Evolutionary conservation across 1,284 basidiomycete species (phyloP).

Genomic region (Sporisorium reilianum): DNA sequence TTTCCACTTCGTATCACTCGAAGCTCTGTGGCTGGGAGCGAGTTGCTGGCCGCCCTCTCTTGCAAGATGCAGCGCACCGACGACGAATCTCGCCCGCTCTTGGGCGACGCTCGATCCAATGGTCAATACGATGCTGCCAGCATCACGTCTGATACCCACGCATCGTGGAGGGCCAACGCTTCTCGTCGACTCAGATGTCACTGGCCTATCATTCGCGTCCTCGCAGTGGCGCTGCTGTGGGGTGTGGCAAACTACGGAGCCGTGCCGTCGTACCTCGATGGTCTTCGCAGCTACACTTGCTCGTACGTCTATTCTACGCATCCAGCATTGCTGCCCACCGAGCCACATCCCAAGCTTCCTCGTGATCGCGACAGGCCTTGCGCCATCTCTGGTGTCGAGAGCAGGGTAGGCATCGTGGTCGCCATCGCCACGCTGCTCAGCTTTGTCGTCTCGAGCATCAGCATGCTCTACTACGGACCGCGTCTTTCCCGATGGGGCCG

Average conservation of each 20-base stretch:
- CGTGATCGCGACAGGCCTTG: slow-evolving; percentile 44
- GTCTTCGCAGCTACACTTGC: slow-evolving; percentile 40
- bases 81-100: slow-evolving; percentile 26
- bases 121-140: slow-evolving; percentile 12
- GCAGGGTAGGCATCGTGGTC: slow-evolving; percentile 43
- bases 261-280: slow-evolving; percentile 40
- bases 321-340: slow-evolving; percentile 24
- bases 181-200: slow-evolving; percentile 8
- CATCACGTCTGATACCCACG: slow-evolving; percentile 1
- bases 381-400: slow-evolving; percentile 46
- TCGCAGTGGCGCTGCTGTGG: slow-evolving; percentile 32
- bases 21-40: background rate
- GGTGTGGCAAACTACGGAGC: slow-evolving; percentile 39
- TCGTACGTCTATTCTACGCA: slow-evolving; percentile 40
- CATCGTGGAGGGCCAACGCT: background rate
- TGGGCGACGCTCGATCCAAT: slow-evolving; percentile 8
- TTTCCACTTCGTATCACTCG: background rate
- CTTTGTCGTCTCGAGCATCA: slow-evolving; percentile 43
- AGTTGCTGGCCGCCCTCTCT: background rate
- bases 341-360: slow-evolving; percentile 31
- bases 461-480: slow-evolving; percentile 51
- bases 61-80: slow-evolving; percentile 20
- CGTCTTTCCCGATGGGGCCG: slow-evolving; percentile 44
- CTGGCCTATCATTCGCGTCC: slow-evolving; percentile 42
- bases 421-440: slow-evolving; percentile 43